Evolutionary conservation across 257 asterid species (phyloP).

Genomic region (Forsythia suspensa): DNA sequence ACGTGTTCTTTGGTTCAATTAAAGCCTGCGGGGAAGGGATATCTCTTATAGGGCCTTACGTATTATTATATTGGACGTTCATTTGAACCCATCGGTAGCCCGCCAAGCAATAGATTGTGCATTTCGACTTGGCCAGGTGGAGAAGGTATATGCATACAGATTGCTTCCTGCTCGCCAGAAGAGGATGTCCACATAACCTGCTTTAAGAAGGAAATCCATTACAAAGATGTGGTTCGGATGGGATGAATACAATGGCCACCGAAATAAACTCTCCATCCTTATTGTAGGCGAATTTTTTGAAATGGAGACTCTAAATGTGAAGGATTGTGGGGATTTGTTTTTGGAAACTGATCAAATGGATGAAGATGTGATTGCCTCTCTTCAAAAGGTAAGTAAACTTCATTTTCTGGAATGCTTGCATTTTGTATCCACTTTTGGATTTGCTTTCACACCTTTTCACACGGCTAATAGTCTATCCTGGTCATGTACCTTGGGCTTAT

Average conservation of each 20-base stretch:
- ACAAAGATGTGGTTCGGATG: constrained; percentile 97
- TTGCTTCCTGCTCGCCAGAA: constrained; percentile 76
- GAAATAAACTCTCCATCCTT: neutral
- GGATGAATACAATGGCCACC: constrained; percentile 63
- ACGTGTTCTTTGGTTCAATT: constrained; percentile 92
- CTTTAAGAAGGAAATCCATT: constrained; percentile 84
- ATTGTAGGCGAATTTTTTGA: constrained; percentile 28
- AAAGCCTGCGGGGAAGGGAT: constrained; percentile 97
- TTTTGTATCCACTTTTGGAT: neutral
- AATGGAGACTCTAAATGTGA: constrained; percentile 60
- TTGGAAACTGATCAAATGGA: constrained; percentile 61
- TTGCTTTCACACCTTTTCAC: constrained; percentile 30
- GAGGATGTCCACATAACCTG: constrained; percentile 80
- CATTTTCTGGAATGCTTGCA: neutral
- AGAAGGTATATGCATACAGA: constrained; percentile 75
- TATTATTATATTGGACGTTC: constrained; percentile 83
- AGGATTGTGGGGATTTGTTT: constrained; percentile 57
- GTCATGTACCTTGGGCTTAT: too few species aligned
- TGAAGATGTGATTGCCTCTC: constrained; percentile 63
- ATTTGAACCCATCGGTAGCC: constrained; percentile 86
- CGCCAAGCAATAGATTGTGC: constrained; percentile 98
- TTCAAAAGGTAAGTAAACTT: constrained; percentile 46
- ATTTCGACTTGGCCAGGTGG: constrained; percentile 87
- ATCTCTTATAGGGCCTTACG: constrained; percentile 97
- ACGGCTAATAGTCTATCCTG: constrained; percentile 11